Conservation (phyloP, 1,284 basidiomycete species). For the Hypsizygus ulmarius region DNA sequence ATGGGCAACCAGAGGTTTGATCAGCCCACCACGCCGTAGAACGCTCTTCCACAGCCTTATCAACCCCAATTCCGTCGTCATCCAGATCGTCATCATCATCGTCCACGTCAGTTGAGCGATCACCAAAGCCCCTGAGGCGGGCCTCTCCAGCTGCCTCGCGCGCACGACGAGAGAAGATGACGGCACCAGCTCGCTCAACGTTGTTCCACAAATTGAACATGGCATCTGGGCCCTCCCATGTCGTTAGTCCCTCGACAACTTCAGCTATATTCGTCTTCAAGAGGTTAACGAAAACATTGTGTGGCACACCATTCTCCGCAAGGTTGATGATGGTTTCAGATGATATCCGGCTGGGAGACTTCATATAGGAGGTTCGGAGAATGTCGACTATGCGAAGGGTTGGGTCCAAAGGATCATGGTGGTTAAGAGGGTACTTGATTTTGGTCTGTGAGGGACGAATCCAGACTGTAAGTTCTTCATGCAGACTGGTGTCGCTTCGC, state of each 20-base stretch:
- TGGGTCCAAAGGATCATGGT: conserved; percentile 38
- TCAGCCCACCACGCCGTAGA: conserved; percentile 54
- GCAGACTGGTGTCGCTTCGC: conserved; percentile 25
- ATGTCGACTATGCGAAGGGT: conserved; percentile 46
- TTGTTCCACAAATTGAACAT: conserved; percentile 41
- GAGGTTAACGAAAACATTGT: conserved; percentile 35
- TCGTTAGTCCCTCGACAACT: conserved; percentile 36
- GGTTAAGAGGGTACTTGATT: conserved; percentile 36
- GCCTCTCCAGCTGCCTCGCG: conserved; percentile 43
- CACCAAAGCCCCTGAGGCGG: conserved; percentile 40
- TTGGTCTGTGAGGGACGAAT: conserved; percentile 50
- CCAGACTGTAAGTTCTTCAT: conserved; percentile 33
- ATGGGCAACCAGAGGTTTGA: conserved; percentile 48
- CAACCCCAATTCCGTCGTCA: conserved; percentile 13
- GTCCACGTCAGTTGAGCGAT: conserved; percentile 32
- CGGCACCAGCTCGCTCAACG: conserved; percentile 41
- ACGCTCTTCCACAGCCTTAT: conserved; percentile 24
- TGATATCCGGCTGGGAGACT: conserved; percentile 40
- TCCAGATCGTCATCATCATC: conserved; percentile 31
- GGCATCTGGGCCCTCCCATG: conserved; percentile 43
- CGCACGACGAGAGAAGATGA: conserved; percentile 41
- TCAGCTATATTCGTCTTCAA: conserved; percentile 35
- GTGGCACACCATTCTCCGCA: conserved; percentile 47
- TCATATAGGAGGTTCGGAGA: conserved; percentile 43
- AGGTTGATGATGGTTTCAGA: conserved; percentile 52